Evolutionary conservation across 352 stramenopile species (phyloP), one percentile per base, ranked within the genome.

Genomic region (Aphanomyces astaci): DNA sequence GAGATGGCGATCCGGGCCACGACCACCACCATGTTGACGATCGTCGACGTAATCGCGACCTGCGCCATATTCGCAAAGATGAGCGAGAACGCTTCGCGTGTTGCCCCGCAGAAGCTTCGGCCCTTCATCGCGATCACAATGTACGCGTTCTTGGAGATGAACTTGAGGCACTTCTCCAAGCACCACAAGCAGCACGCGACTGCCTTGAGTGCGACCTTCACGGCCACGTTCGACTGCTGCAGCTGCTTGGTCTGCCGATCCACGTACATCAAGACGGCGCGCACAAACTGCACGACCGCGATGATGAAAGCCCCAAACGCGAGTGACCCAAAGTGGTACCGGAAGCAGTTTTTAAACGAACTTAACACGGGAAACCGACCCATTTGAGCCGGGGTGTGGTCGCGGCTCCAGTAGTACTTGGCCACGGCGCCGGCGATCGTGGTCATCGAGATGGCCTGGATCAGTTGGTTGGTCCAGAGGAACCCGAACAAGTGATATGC

Each of bases 101-200:
- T 95, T 0, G 92, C 90, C 3, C 64, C 55, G 64, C 86, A 94
- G 73, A 95, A 95, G 60, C 76, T 84, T 45, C 79, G 72, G 36
- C 84, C 82, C 40, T 89, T 84, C 77, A 90, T 91, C 13, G 85
- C 86, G 31, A 94, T 76, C 57, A 93, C 75, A 52, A 97, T 97
- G 73, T 97, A 98, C 0, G 90, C 90, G 80, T 98, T 98, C 75
- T 98, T 98, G 72, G 97, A 98, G n/a, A 99, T 75, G 71, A 98
- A 99, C 59, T 92, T 94, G 67, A 99, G 86, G 63, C 90, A 97
- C 62, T 97, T 98, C 62, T 96, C 87, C 1, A 96, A 70, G 71
- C 94, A 98, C 83, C 90, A 98, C 51, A 99, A 76, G 74, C 86
- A 98, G 75, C 96, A 98, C 72, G 97, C 87, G 11, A 92, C 80